Evolutionary conservation across 2,329 filamentous ascomycete genomes (phyloP).

Genomic region (Colletotrichum lentis): DNA sequence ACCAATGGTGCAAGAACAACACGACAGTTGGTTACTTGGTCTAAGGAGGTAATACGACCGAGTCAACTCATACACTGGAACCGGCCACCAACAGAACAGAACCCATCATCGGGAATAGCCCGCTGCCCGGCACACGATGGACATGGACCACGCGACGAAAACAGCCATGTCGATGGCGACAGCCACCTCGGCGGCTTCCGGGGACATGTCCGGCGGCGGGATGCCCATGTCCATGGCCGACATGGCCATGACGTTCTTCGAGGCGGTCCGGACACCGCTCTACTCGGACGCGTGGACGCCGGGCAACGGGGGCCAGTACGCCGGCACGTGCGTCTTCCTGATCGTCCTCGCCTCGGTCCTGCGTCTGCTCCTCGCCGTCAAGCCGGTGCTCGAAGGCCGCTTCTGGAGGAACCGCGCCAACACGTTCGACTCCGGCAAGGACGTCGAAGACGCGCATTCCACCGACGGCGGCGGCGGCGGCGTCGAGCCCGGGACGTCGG

Average conservation of each 20-base stretch:
- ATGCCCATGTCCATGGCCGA: conserved; percentile 48
- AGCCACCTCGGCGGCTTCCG: conserved; percentile 8
- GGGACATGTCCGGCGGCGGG: conserved; percentile 9
- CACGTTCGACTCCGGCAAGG: conserved; percentile 10
- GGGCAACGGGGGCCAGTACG: conserved; percentile 72
- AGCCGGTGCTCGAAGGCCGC: conserved; percentile 66
- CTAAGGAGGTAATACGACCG: no score
- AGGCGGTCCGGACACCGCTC: conserved; percentile 60
- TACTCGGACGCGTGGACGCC: conserved; percentile 79
- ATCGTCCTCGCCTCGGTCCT: conserved; percentile 76
- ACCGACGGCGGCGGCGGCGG: no score
- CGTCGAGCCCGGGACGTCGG: not conserved
- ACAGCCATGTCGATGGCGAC: conserved; percentile 31
- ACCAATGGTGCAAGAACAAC: no score
- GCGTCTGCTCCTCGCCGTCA: conserved; percentile 77
- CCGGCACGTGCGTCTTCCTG: conserved; percentile 90
- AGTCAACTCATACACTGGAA: not conserved
- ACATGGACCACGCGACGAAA: conserved; percentile 27
- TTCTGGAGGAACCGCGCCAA: conserved; percentile 49
- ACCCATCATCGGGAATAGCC: no score
- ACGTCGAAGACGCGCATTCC: not conserved
- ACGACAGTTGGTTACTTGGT: no score
- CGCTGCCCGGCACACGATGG: conserved; percentile 8
- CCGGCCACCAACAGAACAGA: no score
- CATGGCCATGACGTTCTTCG: conserved; percentile 64